A percentile compares a stretch with the other conserved stretches of the same genome.
phyloP scores from a whole-genome alignment of 2,329 filamentous ascomycete species.

The Raffaelea ambrosiae region DNA sequence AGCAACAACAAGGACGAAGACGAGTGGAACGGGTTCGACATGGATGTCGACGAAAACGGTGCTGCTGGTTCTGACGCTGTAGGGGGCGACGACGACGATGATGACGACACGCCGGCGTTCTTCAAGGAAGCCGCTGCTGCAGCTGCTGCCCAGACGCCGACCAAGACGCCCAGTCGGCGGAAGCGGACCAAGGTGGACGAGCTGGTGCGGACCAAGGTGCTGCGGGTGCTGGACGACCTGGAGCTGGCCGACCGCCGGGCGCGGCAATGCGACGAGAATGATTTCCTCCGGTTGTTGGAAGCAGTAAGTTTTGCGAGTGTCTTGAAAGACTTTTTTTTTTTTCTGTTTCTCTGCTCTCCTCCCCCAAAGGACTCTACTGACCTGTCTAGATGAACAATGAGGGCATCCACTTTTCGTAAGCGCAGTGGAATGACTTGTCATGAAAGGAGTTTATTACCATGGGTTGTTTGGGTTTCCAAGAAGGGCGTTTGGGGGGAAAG shows the following conservation, averaged over 20 bases:
- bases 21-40: constrained; percentile 55
- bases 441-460: no score
- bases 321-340: not conserved
- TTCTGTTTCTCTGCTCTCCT: not conserved
- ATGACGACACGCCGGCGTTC: constrained; percentile 71
- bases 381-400: constrained; percentile 85
- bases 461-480: no score
- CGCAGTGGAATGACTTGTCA: not conserved
- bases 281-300: constrained; percentile 72
- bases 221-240: constrained; percentile 75
- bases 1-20: constrained; percentile 39
- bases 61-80: constrained; percentile 43
- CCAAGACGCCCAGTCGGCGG: constrained; percentile 59
- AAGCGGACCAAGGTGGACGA: constrained; percentile 73
- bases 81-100: constrained; percentile 41
- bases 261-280: constrained; percentile 83
- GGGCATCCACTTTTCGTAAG: constrained; percentile 83
- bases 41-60: constrained; percentile 29
- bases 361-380: no score
- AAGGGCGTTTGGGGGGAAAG: no score
- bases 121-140: constrained; percentile 72
- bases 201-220: constrained; percentile 78
- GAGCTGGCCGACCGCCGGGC: constrained; percentile 72
- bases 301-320: constrained; percentile 29
- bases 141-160: constrained; percentile 25